Evolutionary conservation across 257 asterid genomes (phyloP).

Genomic region (Salvia hispanica): DNA sequence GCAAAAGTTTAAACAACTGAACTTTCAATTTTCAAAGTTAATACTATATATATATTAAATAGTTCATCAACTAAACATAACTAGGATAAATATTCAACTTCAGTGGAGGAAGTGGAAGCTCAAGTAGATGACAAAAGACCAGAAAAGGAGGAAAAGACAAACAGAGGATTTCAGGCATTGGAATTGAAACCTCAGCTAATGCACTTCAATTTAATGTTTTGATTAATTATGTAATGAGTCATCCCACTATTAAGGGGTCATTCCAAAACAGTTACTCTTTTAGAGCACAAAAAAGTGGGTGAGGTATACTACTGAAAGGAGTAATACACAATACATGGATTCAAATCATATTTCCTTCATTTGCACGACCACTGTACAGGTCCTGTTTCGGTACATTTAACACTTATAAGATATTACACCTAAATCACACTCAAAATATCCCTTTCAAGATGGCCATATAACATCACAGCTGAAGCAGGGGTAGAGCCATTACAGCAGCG

Average conservation of each 20-base stretch:
- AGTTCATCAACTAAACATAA: not conserved
- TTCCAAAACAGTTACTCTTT: no score
- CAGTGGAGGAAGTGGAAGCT: conserved; percentile 9
- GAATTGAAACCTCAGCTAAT: conserved; percentile 18
- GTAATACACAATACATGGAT: conserved; percentile 3
- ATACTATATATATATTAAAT: not conserved
- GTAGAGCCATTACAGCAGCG: conserved; percentile 87
- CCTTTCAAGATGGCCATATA: conserved; percentile 15
- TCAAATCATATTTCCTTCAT: conserved; percentile 38
- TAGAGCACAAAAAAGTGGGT: not conserved
- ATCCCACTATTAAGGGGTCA: no score
- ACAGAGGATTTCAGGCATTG: conserved; percentile 29
- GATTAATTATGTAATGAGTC: no score
- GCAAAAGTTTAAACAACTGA: not conserved
- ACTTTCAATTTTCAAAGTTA: not conserved
- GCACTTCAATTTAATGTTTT: not conserved
- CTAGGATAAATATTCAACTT: not conserved
- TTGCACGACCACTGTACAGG: conserved; percentile 42
- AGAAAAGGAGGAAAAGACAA: conserved; percentile 24
- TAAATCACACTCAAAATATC: conserved; percentile 24
- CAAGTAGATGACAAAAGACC: conserved; percentile 25
- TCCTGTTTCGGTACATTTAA: conserved; percentile 25
- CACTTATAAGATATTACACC: conserved; percentile 23
- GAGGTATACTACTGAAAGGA: not conserved
- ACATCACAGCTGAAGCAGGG: conserved; percentile 77